phyloP scores from a whole-genome alignment of 1,139 yeast genomes.

The Candida tunisiensis region DNA sequence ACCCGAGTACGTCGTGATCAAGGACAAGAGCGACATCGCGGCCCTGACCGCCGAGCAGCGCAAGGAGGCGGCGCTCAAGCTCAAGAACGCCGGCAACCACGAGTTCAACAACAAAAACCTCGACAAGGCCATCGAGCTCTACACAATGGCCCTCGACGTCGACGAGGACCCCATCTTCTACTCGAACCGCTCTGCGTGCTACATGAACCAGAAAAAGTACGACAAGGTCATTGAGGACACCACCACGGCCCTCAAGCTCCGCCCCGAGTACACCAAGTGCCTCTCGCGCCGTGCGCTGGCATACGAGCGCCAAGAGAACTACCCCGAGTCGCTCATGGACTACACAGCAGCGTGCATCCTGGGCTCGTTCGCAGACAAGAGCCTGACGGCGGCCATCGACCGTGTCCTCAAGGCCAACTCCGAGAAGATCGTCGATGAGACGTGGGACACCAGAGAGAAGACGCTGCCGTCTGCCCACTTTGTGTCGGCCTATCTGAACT shows the following conservation, averaged over 20 bases:
- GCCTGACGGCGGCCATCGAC: conserved; percentile 71
- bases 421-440: conserved; percentile 41
- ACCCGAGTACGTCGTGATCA: conserved; percentile 16
- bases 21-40: conserved; percentile 25
- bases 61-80: conserved; percentile 53
- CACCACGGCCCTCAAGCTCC: conserved; percentile 65
- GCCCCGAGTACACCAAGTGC: conserved; percentile 87
- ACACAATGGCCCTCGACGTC: conserved; percentile 59
- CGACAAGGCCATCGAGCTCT: conserved; percentile 57
- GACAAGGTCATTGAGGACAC: conserved; percentile 81
- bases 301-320: conserved; percentile 63
- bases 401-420: conserved; percentile 72
- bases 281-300: conserved; percentile 56
- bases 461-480: conserved; percentile 77
- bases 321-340: conserved; percentile 80
- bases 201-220: conserved; percentile 61
- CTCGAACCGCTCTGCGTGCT: conserved; percentile 93
- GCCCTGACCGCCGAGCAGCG: conserved; percentile 35
- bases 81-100: conserved; percentile 83
- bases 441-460: conserved; percentile 33
- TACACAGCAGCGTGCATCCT: conserved; percentile 47
- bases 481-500: conserved; percentile 72
- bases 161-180: conserved; percentile 68
- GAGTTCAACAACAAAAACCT: conserved; percentile 57
- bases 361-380: conserved; percentile 45